Evolutionary conservation across 179 eudicot species (phyloP).

Genomic region (Pouteria campechiana): DNA sequence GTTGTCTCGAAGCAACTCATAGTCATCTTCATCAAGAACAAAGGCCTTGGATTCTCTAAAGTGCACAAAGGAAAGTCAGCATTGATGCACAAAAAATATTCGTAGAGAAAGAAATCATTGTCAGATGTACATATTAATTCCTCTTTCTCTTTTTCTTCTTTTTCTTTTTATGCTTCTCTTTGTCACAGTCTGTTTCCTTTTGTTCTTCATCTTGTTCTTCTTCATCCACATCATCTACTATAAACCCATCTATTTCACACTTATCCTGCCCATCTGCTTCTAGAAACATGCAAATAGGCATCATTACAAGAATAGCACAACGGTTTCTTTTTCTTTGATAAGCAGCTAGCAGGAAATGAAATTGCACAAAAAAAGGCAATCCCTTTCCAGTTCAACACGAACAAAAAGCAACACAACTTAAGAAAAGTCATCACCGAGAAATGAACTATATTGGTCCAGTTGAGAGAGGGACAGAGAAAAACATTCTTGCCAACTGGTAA

Average conservation of each 20-base stretch:
- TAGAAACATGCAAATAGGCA: no score
- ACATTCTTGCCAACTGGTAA: no score
- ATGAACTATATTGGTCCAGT: no score
- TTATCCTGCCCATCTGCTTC: conserved; percentile 84
- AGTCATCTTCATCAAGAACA: conserved; percentile 91
- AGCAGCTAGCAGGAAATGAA: no score
- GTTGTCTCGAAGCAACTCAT: conserved; percentile 72
- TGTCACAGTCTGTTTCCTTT: conserved; percentile 44
- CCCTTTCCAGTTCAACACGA: no score
- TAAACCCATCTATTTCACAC: conserved; percentile 88
- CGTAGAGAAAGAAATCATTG: background rate
- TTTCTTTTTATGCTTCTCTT: conserved; percentile 64
- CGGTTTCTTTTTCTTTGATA: no score
- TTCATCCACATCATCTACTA: conserved; percentile 78
- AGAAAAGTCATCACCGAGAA: no score
- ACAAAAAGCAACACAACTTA: no score
- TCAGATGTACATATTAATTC: conserved; percentile 20
- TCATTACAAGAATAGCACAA: no score
- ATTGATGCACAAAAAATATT: background rate
- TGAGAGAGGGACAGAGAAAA: no score
- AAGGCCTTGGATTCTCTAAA: conserved; percentile 59
- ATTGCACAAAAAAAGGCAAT: no score
- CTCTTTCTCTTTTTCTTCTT: conserved; percentile 79
- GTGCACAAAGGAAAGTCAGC: background rate
- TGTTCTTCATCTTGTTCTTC: conserved; percentile 67